These are phyloP conservation scores for Talaromyces sp. DNA, from an alignment of 2,329 filamentous ascomycete genomes.

Conservation along the genomic window DNA sequence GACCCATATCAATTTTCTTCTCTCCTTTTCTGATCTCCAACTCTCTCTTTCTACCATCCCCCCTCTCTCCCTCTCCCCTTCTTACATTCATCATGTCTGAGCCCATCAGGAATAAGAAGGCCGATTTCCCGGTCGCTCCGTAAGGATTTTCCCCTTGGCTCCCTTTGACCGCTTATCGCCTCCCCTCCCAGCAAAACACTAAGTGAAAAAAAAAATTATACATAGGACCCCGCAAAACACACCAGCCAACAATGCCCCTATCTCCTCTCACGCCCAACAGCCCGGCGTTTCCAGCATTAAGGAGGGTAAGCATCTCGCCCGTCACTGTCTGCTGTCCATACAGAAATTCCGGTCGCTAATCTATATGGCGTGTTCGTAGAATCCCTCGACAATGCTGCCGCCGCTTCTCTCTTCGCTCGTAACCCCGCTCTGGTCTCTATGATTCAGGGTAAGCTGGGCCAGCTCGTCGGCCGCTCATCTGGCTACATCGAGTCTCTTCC, in stretches of 20 bases:
- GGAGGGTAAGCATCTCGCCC: constrained; percentile 70
- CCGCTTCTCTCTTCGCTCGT: constrained; percentile 90
- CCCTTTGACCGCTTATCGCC: constrained; percentile 27
- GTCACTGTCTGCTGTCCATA: neutral
- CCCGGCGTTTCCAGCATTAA: constrained; percentile 93
- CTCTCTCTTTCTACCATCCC: constrained; percentile 18
- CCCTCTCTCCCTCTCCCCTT: constrained; percentile 12
- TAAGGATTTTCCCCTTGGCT: constrained; percentile 49
- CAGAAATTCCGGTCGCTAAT: constrained; percentile 15
- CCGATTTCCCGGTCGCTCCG: constrained; percentile 64
- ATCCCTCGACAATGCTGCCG: constrained; percentile 82
- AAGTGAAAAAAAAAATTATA: constrained; percentile 23
- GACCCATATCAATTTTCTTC: constrained; percentile 42
- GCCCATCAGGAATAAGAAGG: constrained; percentile 68
- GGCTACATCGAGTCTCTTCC: constrained; percentile 98
- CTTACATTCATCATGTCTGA: constrained; percentile 63
- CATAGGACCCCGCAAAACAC: constrained; percentile 96
- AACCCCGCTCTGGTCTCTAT: constrained; percentile 94
- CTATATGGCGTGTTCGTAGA: constrained; percentile 57
- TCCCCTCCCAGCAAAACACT: constrained; percentile 27
- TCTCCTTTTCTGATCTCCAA: constrained; percentile 28
- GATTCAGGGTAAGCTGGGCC: constrained; percentile 95
- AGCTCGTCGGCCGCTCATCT: constrained; percentile 90
- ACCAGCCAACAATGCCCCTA: constrained; percentile 90
- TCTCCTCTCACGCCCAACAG: constrained; percentile 95